Conservation (phyloP, 1,284 basidiomycete species). For the Phellopilus nigrolimitatus region DNA sequence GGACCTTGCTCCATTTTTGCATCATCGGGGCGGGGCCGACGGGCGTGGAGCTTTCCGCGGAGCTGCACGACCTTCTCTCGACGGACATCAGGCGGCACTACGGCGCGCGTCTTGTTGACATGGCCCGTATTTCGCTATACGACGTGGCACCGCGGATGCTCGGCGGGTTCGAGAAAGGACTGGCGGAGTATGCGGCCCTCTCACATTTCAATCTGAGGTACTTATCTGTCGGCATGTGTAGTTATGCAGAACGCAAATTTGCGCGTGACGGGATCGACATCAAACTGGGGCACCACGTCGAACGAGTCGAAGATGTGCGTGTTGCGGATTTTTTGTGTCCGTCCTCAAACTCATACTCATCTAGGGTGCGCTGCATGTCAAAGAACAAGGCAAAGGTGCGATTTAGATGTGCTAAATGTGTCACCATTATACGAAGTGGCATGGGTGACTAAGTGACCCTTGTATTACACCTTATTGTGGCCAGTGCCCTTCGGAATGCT, state of each 20-base stretch:
- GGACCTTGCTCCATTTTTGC: conserved; percentile 71
- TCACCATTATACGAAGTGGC: conserved; percentile 5
- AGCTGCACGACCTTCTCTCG: conserved; percentile 79
- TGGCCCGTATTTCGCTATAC: conserved; percentile 71
- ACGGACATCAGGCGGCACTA: conserved; percentile 70
- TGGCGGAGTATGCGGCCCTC: conserved; percentile 1
- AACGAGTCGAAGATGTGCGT: conserved; percentile 63
- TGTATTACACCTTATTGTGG: neutral
- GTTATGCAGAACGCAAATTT: conserved; percentile 72
- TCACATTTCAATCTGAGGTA: neutral
- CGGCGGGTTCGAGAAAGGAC: conserved; percentile 54
- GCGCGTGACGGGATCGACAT: conserved; percentile 75
- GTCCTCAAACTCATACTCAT: conserved; percentile 30
- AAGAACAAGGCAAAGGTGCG: conserved; percentile 62
- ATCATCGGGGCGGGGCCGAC: conserved; percentile 79
- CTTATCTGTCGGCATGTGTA: conserved; percentile 27
- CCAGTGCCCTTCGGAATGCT: conserved; percentile 75
- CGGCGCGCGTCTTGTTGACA: conserved; percentile 49
- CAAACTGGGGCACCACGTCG: conserved; percentile 74
- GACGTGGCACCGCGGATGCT: conserved; percentile 82
- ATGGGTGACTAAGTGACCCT: too few species aligned
- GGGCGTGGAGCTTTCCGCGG: conserved; percentile 83
- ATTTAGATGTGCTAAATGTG: too few species aligned
- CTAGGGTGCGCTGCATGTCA: conserved; percentile 54
- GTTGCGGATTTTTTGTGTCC: conserved; percentile 29